phyloP scores from a whole-genome alignment of 1,139 yeast genomes.

The Petasospora rhodanensis region DNA sequence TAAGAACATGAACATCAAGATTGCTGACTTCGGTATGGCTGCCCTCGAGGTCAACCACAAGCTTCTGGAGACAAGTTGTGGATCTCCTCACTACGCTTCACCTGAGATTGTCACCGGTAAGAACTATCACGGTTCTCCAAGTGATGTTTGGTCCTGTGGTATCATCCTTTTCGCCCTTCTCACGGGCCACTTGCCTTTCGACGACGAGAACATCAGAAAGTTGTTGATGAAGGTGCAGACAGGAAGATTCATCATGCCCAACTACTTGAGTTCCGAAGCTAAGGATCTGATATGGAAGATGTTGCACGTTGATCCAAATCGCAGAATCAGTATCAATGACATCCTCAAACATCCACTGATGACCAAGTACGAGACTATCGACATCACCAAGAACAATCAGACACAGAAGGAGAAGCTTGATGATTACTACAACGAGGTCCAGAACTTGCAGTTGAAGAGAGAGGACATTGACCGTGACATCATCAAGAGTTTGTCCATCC shows the following conservation, averaged over 20 bases:
- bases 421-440: constrained; percentile 26
- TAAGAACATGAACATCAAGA: constrained; percentile 81
- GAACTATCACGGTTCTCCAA: constrained; percentile 93
- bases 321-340: constrained; percentile 69
- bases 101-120: constrained; percentile 97
- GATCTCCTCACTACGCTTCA: constrained; percentile 97
- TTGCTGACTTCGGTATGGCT: constrained; percentile 99
- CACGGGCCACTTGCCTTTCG: constrained; percentile 95
- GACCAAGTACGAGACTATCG: constrained; percentile 49
- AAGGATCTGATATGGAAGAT: constrained; percentile 78
- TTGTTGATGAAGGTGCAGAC: constrained; percentile 84
- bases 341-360: constrained; percentile 79
- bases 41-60: constrained; percentile 86
- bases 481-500: constrained; percentile 74
- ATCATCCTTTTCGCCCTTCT: constrained; percentile 87
- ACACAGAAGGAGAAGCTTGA: constrained; percentile 21
- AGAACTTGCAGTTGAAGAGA: constrained; percentile 25
- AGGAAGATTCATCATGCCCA: constrained; percentile 84
- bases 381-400: constrained; percentile 24
- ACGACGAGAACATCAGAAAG: constrained; percentile 89
- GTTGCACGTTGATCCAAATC: constrained; percentile 74
- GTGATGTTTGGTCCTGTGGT: constrained; percentile 99
- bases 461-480: constrained; percentile 77
- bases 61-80: constrained; percentile 90
- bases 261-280: constrained; percentile 74